Conservation (phyloP, 2,329 filamentous ascomycete genomes). For the Curvularia sp. region DNA sequence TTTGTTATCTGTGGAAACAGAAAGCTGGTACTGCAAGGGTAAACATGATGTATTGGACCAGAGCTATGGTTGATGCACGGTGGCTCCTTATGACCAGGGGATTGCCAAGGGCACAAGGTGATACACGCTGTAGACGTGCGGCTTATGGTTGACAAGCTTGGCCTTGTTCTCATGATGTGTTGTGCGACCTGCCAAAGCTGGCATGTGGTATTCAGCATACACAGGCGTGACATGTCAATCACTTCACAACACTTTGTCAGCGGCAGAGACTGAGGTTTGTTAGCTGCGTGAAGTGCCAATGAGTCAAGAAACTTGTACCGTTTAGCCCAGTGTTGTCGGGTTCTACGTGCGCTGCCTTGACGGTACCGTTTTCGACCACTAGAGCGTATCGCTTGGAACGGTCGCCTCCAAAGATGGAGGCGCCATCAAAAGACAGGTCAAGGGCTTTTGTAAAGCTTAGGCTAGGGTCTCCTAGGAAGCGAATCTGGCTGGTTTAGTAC, state of each 20-base stretch:
- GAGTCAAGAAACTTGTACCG: conserved; percentile 59
- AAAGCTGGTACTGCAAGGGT: background rate
- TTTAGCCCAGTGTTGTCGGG: conserved; percentile 85
- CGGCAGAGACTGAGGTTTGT: conserved; percentile 39
- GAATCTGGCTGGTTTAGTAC: conserved; percentile 65
- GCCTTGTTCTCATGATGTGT: background rate
- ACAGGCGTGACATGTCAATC: background rate
- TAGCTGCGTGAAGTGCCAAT: background rate
- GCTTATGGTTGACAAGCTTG: background rate
- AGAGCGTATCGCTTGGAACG: conserved; percentile 90
- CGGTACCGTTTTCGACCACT: conserved; percentile 82
- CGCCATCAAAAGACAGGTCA: conserved; percentile 81
- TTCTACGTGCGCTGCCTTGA: conserved; percentile 82
- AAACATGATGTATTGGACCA: conserved; percentile 8
- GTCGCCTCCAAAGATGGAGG: conserved; percentile 78
- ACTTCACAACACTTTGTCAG: conserved; percentile 39
- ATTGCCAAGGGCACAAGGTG: background rate
- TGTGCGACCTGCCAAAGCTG: background rate
- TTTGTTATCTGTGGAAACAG: background rate
- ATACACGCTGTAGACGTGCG: background rate
- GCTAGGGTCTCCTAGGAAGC: conserved; percentile 84
- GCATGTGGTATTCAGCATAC: background rate
- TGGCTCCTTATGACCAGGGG: background rate
- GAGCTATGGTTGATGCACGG: background rate
- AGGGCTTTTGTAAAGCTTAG: conserved; percentile 82